Evolutionary conservation across 768 basidiomycete species (phyloP).

Genomic region (Coprinellus micaceus): DNA sequence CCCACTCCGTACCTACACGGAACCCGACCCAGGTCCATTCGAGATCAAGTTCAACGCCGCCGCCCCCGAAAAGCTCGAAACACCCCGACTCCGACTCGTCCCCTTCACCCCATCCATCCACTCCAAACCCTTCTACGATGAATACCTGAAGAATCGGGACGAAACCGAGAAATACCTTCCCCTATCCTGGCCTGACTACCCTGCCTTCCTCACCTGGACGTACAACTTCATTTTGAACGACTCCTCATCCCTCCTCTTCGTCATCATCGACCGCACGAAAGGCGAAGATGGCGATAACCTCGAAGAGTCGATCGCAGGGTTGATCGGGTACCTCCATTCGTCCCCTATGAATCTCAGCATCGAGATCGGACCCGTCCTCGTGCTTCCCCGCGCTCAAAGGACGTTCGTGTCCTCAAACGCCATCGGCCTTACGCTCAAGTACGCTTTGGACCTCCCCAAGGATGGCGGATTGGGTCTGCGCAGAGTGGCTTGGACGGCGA

Average conservation of each 20-base stretch:
- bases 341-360: constrained; percentile 27
- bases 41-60: constrained; percentile 41
- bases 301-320: constrained; percentile 40
- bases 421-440: constrained; percentile 37
- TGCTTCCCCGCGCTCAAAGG: constrained; percentile 45
- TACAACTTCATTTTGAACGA: constrained; percentile 24
- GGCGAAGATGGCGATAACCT: constrained; percentile 16
- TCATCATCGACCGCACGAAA: constrained; percentile 46
- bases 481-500: constrained; percentile 52
- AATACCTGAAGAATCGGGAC: constrained; percentile 26
- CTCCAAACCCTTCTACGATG: constrained; percentile 22
- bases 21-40: constrained; percentile 18
- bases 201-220: constrained; percentile 27
- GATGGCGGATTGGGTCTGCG: constrained; percentile 48
- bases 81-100: constrained; percentile 36
- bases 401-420: constrained; percentile 49
- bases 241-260: constrained; percentile 32
- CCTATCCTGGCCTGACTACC: constrained; percentile 25
- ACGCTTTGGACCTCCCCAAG: constrained; percentile 33
- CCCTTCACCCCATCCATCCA: constrained; percentile 40
- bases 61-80: constrained; percentile 35
- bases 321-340: constrained; percentile 42
- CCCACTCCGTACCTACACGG: background rate
- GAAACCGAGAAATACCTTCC: constrained; percentile 40
- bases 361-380: constrained; percentile 49